phyloP scores from a whole-genome alignment of 306 rosid species.

The Rubus idaeus region DNA sequence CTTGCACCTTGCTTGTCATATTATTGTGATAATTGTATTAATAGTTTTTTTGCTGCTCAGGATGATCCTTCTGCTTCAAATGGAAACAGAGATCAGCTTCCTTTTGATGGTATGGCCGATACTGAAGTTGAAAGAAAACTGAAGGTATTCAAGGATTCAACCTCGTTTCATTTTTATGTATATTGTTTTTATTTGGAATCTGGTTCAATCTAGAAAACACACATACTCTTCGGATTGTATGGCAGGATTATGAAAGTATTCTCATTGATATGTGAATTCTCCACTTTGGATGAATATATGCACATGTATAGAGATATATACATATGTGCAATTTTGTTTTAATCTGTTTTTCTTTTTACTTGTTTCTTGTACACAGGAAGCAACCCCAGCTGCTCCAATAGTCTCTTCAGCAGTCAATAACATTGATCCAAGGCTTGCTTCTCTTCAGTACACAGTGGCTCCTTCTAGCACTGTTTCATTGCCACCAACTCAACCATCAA shows the following conservation, averaged over 20 bases:
- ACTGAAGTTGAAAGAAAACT: conserved; percentile 81
- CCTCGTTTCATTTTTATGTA: conserved; percentile 9
- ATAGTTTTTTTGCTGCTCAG: conserved; percentile 40
- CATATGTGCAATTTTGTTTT: conserved; percentile 7
- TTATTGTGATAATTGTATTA: not conserved
- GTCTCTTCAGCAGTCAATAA: conserved; percentile 49
- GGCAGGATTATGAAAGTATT: not conserved
- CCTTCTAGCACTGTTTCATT: conserved; percentile 63
- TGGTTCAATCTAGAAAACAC: not conserved
- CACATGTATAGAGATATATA: not conserved
- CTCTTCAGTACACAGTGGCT: conserved; percentile 46
- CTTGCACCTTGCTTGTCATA: not conserved
- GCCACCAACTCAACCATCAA: conserved; percentile 54
- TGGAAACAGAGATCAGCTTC: conserved; percentile 72
- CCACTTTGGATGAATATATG: not conserved
- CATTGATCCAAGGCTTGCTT: conserved; percentile 63
- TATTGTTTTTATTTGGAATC: conserved; percentile 9
- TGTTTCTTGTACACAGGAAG: conserved; percentile 51
- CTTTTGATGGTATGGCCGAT: conserved; percentile 88
- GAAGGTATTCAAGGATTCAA: conserved; percentile 56
- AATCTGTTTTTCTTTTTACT: conserved; percentile 14
- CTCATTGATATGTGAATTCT: conserved; percentile 4
- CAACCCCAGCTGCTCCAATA: conserved; percentile 47
- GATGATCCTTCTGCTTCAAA: conserved; percentile 73
- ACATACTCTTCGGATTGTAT: not conserved